A percentile compares a stretch with the other conserved stretches of the same genome.
These are phyloP conservation scores for Russula sp. DNA, from an alignment of 768 basidiomycete genomes.

Conservation along the genomic window DNA sequence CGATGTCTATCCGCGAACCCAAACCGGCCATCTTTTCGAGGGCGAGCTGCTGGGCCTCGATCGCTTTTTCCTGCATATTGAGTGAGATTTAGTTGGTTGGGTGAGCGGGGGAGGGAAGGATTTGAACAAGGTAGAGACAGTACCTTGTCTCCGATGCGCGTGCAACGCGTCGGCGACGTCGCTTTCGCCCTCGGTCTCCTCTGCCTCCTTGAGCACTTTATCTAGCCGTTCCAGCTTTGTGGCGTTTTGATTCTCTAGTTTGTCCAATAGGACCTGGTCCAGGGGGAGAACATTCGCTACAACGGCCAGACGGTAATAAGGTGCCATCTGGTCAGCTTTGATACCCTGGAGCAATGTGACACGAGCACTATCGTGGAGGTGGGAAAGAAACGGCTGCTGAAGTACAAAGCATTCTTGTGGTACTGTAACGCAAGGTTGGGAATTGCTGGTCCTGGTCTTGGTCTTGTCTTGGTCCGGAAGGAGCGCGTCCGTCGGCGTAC, in stretches of 20 bases:
- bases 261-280: slow-evolving; percentile 47
- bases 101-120: not conserved
- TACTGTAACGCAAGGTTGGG: slow-evolving; percentile 80
- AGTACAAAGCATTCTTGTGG: slow-evolving; percentile 78
- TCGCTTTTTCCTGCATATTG: slow-evolving; percentile 58
- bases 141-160: slow-evolving; percentile 81
- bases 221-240: slow-evolving; percentile 71
- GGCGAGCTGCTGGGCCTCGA: slow-evolving; percentile 77
- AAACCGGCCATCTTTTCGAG: slow-evolving; percentile 90
- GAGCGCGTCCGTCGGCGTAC: slow-evolving; percentile 23
- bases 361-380: slow-evolving; percentile 63
- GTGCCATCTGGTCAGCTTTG: slow-evolving; percentile 75
- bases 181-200: slow-evolving; percentile 87
- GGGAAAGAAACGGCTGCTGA: slow-evolving; percentile 49
- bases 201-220: slow-evolving; percentile 73
- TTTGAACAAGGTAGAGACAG: not conserved
- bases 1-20: slow-evolving; percentile 89
- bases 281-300: slow-evolving; percentile 44
- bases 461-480: not conserved
- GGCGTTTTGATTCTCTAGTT: slow-evolving; percentile 64
- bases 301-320: slow-evolving; percentile 60
- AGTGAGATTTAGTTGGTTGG: not conserved
- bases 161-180: slow-evolving; percentile 88
- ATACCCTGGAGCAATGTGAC: slow-evolving; percentile 65
- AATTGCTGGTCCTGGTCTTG: slow-evolving; percentile 32